These are phyloP conservation scores for Alternaria sp. DNA, from an alignment of 2,329 filamentous ascomycete genomes.

Conservation along the genomic window DNA sequence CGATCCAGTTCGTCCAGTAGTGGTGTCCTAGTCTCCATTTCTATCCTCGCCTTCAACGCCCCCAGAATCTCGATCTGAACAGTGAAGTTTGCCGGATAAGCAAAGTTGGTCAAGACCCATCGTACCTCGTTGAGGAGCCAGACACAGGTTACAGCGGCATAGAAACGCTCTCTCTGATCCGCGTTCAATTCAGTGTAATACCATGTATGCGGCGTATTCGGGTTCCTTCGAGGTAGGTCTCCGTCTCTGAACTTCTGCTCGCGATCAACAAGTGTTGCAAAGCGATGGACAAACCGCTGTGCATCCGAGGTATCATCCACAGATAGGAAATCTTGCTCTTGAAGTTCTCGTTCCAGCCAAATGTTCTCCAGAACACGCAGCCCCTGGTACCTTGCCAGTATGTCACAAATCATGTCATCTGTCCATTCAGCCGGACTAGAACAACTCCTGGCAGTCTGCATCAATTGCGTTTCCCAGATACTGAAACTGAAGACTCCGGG, in stretches of 20 bases:
- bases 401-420: slow-evolving; percentile 27
- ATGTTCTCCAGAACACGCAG: slow-evolving; percentile 30
- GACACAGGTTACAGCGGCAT: slow-evolving; percentile 28
- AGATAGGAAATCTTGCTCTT: slow-evolving; percentile 23
- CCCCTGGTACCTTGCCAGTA: slow-evolving; percentile 38
- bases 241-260: slow-evolving; percentile 15
- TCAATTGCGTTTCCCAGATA: slow-evolving; percentile 12
- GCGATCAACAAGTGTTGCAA: slow-evolving; percentile 11
- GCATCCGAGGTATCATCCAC: slow-evolving; percentile 14
- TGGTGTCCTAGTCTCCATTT: neutral
- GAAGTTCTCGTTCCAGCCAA: slow-evolving; percentile 32
- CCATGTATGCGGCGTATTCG: slow-evolving; percentile 8
- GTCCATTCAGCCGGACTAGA: slow-evolving; percentile 17
- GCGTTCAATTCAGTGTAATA: slow-evolving; percentile 21
- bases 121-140: slow-evolving; percentile 40
- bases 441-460: neutral
- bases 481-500: neutral
- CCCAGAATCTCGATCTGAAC: slow-evolving; percentile 8
- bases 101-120: slow-evolving; percentile 33
- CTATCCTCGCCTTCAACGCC: neutral
- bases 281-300: slow-evolving; percentile 6
- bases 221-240: neutral
- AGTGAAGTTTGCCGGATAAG: slow-evolving; percentile 10
- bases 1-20: slow-evolving; percentile 33
- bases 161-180: slow-evolving; percentile 35